Conservation (phyloP, 805 yeast genomes). For the Saturnispora quitensis region DNA sequence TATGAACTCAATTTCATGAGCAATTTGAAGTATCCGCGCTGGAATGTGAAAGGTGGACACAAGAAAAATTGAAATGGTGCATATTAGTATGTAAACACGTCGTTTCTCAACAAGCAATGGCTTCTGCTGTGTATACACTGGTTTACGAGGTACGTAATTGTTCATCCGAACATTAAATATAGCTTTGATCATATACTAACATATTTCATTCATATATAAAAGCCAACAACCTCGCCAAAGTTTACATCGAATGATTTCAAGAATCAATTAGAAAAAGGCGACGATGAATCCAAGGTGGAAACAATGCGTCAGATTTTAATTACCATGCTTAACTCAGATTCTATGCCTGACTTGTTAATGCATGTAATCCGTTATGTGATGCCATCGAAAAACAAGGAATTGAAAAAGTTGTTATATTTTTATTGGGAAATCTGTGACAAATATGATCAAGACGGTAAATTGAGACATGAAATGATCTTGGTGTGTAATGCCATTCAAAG, state of each 20-base stretch:
- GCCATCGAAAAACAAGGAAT: conserved; percentile 88
- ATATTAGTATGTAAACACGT: not conserved
- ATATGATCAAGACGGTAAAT: conserved; percentile 74
- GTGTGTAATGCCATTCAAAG: conserved; percentile 97
- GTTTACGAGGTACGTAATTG: conserved; percentile 46
- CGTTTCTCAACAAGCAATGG: conserved; percentile 14
- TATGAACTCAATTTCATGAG: not conserved
- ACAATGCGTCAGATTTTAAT: conserved; percentile 85
- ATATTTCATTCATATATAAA: not conserved
- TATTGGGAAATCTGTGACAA: conserved; percentile 99
- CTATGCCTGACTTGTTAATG: conserved; percentile 90
- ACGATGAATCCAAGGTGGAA: conserved; percentile 77
- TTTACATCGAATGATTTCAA: conserved; percentile 66
- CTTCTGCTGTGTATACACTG: conserved; percentile 57
- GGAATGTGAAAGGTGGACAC: not conserved
- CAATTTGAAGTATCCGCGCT: not conserved
- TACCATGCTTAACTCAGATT: conserved; percentile 85
- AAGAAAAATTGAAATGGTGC: not conserved
- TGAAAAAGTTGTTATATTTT: conserved; percentile 85
- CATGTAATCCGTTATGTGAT: conserved; percentile 93
- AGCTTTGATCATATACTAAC: conserved; percentile 8
- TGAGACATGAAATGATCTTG: conserved; percentile 96
- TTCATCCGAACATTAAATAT: not conserved
- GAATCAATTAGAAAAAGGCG: conserved; percentile 74
- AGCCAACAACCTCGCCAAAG: conserved; percentile 54